phyloP scores from a whole-genome alignment of 495 filamentous ascomycete species.

The Penicillium arizonense region DNA sequence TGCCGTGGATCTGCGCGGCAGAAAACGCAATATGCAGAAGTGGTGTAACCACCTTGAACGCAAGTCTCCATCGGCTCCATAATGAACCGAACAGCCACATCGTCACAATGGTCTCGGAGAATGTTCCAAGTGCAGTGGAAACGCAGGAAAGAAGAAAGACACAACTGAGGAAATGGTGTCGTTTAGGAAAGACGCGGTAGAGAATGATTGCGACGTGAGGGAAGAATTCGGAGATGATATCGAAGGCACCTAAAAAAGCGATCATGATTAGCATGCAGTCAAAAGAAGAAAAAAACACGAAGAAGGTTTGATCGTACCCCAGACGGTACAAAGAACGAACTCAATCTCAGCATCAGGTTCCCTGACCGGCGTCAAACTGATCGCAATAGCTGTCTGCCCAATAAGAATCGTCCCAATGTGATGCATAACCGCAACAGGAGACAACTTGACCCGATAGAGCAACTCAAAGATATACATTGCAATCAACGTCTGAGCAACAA shows the following conservation, averaged over 20 bases:
- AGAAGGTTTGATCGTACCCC: slow-evolving; percentile 33
- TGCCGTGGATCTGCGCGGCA: slow-evolving; percentile 45
- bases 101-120: slow-evolving; percentile 43
- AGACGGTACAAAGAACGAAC: slow-evolving; percentile 47
- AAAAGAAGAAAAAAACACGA: not conserved
- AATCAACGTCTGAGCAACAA: slow-evolving; percentile 44
- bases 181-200: slow-evolving; percentile 40
- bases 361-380: slow-evolving; percentile 34
- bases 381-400: slow-evolving; percentile 45
- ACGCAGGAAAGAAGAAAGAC: slow-evolving; percentile 39
- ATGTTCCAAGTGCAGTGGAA: slow-evolving; percentile 41
- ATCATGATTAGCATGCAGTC: not conserved
- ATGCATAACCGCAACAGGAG: slow-evolving; percentile 42
- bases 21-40: slow-evolving; percentile 46
- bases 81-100: slow-evolving; percentile 50
- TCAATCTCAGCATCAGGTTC: slow-evolving; percentile 48
- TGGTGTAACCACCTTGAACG: slow-evolving; percentile 49
- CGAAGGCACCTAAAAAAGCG: slow-evolving; percentile 39
- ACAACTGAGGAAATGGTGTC: slow-evolving; percentile 40
- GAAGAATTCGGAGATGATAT: slow-evolving; percentile 49
- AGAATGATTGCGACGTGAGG: slow-evolving; percentile 50
- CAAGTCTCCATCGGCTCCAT: slow-evolving; percentile 45
- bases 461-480: slow-evolving; percentile 51
- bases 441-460: slow-evolving; percentile 42
- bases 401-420: slow-evolving; percentile 48